phyloP scores from a whole-genome alignment of 176 grass and related monocot genomes.

The Juncus inflexus region DNA sequence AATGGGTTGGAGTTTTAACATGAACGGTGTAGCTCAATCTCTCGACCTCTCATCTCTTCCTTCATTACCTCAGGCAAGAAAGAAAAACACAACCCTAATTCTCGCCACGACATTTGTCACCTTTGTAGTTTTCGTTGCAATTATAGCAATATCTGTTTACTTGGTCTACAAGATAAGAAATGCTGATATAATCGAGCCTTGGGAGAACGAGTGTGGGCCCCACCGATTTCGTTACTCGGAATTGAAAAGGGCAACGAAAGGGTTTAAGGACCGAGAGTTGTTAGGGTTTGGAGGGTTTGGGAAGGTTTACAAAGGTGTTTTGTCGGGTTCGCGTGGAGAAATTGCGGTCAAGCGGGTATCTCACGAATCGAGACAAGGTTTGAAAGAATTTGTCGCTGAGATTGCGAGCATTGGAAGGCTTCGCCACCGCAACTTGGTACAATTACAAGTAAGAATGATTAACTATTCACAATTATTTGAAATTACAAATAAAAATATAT shows the following conservation, averaged over 20 bases:
- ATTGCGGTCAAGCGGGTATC: conserved; percentile 78
- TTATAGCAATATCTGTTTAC: conserved; percentile 25
- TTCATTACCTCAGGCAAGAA: conserved; percentile 31
- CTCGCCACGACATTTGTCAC: conserved; percentile 41
- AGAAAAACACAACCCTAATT: conserved; percentile 28
- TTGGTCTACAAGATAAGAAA: conserved; percentile 47
- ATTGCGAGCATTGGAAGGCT: conserved; percentile 73
- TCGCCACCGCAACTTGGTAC: conserved; percentile 76
- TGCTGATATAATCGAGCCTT: conserved; percentile 64
- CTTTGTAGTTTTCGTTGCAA: conserved; percentile 38
- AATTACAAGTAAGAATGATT: conserved; percentile 31
- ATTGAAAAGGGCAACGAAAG: conserved; percentile 57
- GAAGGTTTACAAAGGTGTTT: conserved; percentile 83
- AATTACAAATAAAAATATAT: not conserved
- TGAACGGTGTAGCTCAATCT: conserved; percentile 36
- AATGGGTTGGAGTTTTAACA: conserved; percentile 67
- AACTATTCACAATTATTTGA: not conserved
- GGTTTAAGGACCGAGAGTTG: conserved; percentile 66
- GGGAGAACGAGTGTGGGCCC: conserved; percentile 74
- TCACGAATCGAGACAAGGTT: conserved; percentile 69
- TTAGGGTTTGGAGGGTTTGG: conserved; percentile 78
- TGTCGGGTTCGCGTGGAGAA: conserved; percentile 27
- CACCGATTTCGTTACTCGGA: conserved; percentile 66
- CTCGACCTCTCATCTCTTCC: conserved; percentile 57
- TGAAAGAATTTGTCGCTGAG: conserved; percentile 74